Conservation (phyloP, 371 early-diverging fungal species). For the Massospora cicadina region DNA sequence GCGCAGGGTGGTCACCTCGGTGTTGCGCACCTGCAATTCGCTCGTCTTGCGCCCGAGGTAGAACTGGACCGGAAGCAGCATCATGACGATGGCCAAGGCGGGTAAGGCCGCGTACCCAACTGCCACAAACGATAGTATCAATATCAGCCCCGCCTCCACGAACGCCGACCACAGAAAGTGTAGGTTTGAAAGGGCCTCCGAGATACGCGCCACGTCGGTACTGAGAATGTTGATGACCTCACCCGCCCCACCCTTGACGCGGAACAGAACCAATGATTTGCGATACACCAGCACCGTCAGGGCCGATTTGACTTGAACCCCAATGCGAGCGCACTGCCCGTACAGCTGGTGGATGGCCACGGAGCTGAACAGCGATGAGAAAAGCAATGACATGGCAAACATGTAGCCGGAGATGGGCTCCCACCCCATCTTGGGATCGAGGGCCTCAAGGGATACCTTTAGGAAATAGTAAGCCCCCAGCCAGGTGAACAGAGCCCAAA, state of each 20-base stretch:
- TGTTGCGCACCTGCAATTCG: conserved; percentile 17
- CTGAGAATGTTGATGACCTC: conserved; percentile 33
- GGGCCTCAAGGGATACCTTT: conserved; percentile 20
- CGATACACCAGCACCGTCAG: conserved; percentile 47
- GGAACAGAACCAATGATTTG: conserved; percentile 35
- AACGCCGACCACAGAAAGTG: conserved; percentile 52
- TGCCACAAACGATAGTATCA: conserved; percentile 25
- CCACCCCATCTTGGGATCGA: conserved; percentile 13
- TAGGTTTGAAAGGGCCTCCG: conserved; percentile 42
- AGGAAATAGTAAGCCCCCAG: conserved; percentile 31
- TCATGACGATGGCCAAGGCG: conserved; percentile 28
- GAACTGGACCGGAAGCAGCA: conserved; percentile 43
- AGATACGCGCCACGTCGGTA: conserved; percentile 32
- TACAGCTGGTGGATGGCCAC: conserved; percentile 36
- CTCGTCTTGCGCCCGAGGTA: conserved; percentile 29
- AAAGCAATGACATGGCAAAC: conserved; percentile 27
- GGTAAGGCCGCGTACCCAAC: conserved; percentile 32
- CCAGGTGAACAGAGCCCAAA: conserved; percentile 38
- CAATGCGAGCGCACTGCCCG: conserved; percentile 31
- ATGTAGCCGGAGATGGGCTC: conserved; percentile 21
- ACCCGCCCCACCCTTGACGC: conserved; percentile 39
- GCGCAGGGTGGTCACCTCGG: conserved; percentile 30
- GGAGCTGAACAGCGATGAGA: conserved; percentile 21
- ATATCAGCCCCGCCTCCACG: conserved; percentile 29
- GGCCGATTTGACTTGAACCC: conserved; percentile 39